Conservation (phyloP, 306 rosid species). For the Begonia peltatifolia region DNA sequence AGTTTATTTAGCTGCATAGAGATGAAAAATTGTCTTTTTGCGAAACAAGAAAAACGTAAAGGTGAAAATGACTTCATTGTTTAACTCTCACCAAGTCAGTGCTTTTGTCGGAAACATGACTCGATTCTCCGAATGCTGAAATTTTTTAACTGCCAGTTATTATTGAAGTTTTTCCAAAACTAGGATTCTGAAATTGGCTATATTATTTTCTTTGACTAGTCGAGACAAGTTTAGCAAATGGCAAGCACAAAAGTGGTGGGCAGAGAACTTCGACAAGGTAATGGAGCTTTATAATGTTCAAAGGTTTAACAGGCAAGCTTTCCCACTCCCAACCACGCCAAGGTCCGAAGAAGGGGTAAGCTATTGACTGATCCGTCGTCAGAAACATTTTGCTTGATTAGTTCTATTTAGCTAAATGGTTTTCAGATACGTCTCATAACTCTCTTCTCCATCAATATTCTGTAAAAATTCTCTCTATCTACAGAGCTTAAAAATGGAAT, state of each 20-base stretch:
- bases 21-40: too few species aligned
- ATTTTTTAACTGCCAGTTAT: background rate
- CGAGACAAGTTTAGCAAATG: conserved; percentile 83
- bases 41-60: too few species aligned
- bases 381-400: background rate
- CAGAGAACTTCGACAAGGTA: conserved; percentile 82
- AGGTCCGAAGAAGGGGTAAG: conserved; percentile 87
- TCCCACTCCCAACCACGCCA: conserved; percentile 89
- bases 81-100: too few species aligned
- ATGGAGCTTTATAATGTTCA: conserved; percentile 95
- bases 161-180: background rate
- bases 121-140: background rate
- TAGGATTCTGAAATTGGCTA: conserved; percentile 5
- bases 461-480: background rate
- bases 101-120: too few species aligned
- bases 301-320: conserved; percentile 73
- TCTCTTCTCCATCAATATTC: too few species aligned
- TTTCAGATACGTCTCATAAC: too few species aligned
- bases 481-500: conserved; percentile 80
- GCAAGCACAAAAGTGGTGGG: conserved; percentile 99
- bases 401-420: background rate
- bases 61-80: too few species aligned
- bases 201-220: conserved; percentile 22
- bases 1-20: too few species aligned
- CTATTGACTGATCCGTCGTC: conserved; percentile 8